Evolutionary conservation across 495 filamentous ascomycete genomes (phyloP).

Genomic region (Podospora pseudocomata): DNA sequence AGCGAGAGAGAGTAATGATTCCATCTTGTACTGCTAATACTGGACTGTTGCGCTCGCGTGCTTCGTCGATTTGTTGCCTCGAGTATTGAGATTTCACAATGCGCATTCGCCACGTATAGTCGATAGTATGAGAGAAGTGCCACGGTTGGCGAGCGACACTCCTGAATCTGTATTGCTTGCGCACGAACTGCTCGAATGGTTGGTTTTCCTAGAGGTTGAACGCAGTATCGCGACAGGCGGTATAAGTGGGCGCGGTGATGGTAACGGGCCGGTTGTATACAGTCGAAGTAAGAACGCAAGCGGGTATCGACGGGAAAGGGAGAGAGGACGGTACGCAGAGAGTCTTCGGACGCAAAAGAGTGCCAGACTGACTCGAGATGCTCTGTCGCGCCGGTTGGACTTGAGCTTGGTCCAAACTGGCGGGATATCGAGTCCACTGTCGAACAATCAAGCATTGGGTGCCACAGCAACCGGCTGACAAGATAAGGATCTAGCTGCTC

Average conservation of each 20-base stretch:
- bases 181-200: too few relatives aligned
- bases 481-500: background rate
- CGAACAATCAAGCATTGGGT: background rate
- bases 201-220: background rate
- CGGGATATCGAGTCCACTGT: background rate
- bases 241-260: background rate
- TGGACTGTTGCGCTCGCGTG: slow-evolving; percentile 3
- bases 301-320: background rate
- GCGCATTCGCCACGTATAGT: background rate
- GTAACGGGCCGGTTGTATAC: background rate
- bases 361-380: slow-evolving; percentile 2
- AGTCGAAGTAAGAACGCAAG: background rate
- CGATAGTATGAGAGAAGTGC: background rate
- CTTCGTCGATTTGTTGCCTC: background rate
- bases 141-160: slow-evolving; percentile 9
- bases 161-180: background rate
- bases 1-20: slow-evolving; percentile 83
- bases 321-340: background rate
- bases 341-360: background rate
- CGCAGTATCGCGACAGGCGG: background rate
- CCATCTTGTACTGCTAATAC: slow-evolving; percentile 55
- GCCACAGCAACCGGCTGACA: slow-evolving; percentile 3
- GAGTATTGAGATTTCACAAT: slow-evolving; percentile 1
- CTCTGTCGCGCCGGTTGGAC: background rate
- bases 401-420: background rate